Percentiles rank a stretch among this genome's conserved stretches.
These are phyloP conservation scores for Pythium brachiatum DNA, from an alignment of 352 stramenopile genomes.

Conservation along the genomic window DNA sequence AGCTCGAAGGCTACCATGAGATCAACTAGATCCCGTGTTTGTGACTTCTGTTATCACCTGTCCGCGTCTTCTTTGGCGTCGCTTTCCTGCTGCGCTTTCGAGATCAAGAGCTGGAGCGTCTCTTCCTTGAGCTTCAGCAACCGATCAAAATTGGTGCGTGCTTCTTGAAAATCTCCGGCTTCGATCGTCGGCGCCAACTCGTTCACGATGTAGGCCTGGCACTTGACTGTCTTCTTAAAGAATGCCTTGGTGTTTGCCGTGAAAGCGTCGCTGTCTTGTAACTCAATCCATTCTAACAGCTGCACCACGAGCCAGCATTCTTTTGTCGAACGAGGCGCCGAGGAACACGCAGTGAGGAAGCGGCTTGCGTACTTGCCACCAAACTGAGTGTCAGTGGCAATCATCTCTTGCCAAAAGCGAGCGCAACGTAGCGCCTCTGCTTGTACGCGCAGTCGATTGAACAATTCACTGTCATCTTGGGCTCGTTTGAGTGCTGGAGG, in stretches of 20 bases:
- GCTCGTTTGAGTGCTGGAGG: constrained; percentile 2
- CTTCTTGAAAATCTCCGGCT: constrained; percentile 34
- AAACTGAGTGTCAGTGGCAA: constrained; percentile 34
- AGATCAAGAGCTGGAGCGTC: constrained; percentile 58
- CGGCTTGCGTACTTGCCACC: constrained; percentile 32
- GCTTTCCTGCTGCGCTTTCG: constrained; percentile 40
- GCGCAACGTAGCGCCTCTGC: constrained; percentile 41
- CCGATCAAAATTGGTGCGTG: constrained; percentile 37
- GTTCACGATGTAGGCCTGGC: constrained; percentile 45
- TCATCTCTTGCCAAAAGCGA: constrained; percentile 61
- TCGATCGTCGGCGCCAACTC: constrained; percentile 33
- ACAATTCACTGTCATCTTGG: neutral
- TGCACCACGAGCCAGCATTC: constrained; percentile 43
- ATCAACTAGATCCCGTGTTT: constrained; percentile 27
- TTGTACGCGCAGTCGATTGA: constrained; percentile 17
- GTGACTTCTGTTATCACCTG: neutral
- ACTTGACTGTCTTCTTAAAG: constrained; percentile 37
- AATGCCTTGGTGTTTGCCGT: constrained; percentile 42
- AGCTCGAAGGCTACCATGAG: constrained; percentile 34
- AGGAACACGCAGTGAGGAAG: constrained; percentile 36
- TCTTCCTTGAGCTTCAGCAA: constrained; percentile 56
- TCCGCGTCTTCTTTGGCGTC: constrained; percentile 27
- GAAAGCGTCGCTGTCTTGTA: constrained; percentile 51
- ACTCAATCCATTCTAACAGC: constrained; percentile 54
- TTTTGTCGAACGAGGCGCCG: constrained; percentile 26